Evolutionary conservation across 495 filamentous ascomycete species (phyloP).

Genomic region (Neurospora tetrasperma): DNA sequence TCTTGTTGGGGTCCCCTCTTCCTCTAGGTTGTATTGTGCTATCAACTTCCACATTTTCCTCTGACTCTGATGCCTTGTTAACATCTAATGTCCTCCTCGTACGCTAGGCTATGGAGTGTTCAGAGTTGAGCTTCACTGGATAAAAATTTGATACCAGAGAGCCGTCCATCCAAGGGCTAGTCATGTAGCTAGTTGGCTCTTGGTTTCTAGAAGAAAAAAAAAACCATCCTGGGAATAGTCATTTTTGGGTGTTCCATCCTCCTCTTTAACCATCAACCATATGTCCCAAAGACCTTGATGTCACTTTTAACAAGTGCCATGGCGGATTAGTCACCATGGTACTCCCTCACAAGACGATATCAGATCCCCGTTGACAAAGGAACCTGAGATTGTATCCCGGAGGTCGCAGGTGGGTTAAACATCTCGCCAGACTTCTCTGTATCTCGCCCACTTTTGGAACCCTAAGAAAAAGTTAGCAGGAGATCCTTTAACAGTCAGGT

Average conservation of each 20-base stretch:
- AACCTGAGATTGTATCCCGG: neutral
- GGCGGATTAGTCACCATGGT: neutral
- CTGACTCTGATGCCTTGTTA: neutral
- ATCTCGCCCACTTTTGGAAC: constrained; percentile 41
- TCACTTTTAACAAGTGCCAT: neutral
- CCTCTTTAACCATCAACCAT: neutral
- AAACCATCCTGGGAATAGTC: neutral
- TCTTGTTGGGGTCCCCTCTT: neutral
- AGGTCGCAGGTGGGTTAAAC: constrained; percentile 9
- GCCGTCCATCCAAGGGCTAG: neutral
- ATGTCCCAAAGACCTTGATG: neutral
- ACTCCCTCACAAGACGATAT: neutral
- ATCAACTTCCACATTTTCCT: neutral
- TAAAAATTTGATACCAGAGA: neutral
- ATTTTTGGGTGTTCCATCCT: neutral
- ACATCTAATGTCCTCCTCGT: neutral
- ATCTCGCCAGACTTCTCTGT: constrained; percentile 36
- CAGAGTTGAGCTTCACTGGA: neutral
- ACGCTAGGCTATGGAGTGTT: too few relatives aligned
- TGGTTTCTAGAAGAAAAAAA: neutral
- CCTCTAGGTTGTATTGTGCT: neutral
- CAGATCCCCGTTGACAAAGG: neutral
- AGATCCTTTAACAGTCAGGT: neutral
- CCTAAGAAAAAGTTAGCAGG: constrained; percentile 17
- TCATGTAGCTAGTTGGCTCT: neutral